Evolutionary conservation across 1,139 yeast genomes (phyloP).

Genomic region (Saccharomyces hybrid): DNA sequence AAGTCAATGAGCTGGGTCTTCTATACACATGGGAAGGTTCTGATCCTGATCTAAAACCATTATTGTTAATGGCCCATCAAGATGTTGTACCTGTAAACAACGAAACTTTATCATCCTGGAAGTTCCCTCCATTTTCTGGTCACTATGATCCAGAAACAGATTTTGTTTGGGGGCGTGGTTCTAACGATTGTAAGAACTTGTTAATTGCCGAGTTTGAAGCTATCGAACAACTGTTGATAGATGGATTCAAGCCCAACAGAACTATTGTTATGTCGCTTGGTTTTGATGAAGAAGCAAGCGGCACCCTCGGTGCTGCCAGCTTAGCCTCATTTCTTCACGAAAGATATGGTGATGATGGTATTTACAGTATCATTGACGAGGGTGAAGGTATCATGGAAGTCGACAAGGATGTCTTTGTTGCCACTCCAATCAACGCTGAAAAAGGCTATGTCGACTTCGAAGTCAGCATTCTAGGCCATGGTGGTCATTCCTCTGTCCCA

Average conservation of each 20-base stretch:
- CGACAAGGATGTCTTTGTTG: conserved; percentile 42
- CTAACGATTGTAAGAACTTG: conserved; percentile 55
- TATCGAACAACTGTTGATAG: conserved; percentile 41
- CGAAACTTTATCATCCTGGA: conserved; percentile 54
- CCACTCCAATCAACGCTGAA: conserved; percentile 56
- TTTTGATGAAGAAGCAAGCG: conserved; percentile 66
- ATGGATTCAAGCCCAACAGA: conserved; percentile 46
- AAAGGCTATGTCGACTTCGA: conserved; percentile 53
- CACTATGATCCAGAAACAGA: conserved; percentile 49
- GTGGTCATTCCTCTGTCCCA: conserved; percentile 72
- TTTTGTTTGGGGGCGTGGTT: conserved; percentile 56
- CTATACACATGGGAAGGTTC: conserved; percentile 62
- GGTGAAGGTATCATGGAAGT: conserved; percentile 41
- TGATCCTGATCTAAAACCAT: conserved; percentile 47
- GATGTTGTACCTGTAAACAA: conserved; percentile 78
- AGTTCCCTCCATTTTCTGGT: conserved; percentile 62
- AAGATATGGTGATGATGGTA: conserved; percentile 48
- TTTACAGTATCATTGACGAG: conserved; percentile 58
- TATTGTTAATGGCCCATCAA: conserved; percentile 67
- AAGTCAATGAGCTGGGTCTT: conserved; percentile 59
- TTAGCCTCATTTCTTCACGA: conserved; percentile 40
- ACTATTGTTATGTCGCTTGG: conserved; percentile 57
- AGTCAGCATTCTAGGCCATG: conserved; percentile 47
- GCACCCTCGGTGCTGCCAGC: conserved; percentile 47
- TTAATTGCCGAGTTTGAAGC: conserved; percentile 54